Evolutionary conservation across 2,329 filamentous ascomycete genomes (phyloP).

Genomic region (Fusarium nematophilum): DNA sequence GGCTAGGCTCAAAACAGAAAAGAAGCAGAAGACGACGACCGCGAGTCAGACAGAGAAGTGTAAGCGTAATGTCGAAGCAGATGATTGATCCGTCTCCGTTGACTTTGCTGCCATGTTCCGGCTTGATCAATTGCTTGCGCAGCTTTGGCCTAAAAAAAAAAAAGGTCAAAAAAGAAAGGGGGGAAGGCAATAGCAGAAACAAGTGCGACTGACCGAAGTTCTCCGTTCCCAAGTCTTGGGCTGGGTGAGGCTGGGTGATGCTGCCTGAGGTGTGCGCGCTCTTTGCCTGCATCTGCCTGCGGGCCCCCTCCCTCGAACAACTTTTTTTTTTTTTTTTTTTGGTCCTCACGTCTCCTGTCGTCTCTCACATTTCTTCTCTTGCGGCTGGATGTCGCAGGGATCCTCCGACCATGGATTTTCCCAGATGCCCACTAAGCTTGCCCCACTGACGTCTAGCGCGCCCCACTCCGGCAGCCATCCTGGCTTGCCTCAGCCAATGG

Average conservation of each 20-base stretch:
- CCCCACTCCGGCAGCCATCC: slow-evolving; percentile 51
- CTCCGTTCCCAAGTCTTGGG: no score
- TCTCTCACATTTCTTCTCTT: slow-evolving; percentile 22
- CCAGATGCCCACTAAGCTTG: slow-evolving; percentile 27
- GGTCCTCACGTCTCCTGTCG: slow-evolving; percentile 21
- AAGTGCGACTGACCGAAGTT: no score
- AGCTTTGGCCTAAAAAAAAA: background rate
- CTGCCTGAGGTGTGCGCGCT: slow-evolving; percentile 29
- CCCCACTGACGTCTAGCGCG: slow-evolving; percentile 48
- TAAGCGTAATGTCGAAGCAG: slow-evolving; percentile 29
- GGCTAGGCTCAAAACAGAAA: slow-evolving; percentile 35
- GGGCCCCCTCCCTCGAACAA: slow-evolving; percentile 11
- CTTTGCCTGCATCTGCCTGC: slow-evolving; percentile 20
- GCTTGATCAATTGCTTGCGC: slow-evolving; percentile 4
- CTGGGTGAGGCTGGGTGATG: slow-evolving; percentile 10
- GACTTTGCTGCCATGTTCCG: slow-evolving; percentile 19
- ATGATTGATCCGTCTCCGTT: slow-evolving; percentile 13
- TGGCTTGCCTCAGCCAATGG: slow-evolving; percentile 49
- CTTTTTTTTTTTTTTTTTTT: slow-evolving; percentile 6
- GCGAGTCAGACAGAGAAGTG: slow-evolving; percentile 35
- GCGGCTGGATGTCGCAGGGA: slow-evolving; percentile 28
- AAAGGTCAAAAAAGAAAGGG: background rate
- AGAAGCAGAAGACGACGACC: slow-evolving; percentile 36
- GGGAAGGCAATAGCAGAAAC: background rate
- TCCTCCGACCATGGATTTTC: slow-evolving; percentile 28